A percentile compares a stretch with the other conserved stretches of the same genome.
phyloP scores from a whole-genome alignment of 1,284 basidiomycete species.

The Rhodotorula sp. region DNA sequence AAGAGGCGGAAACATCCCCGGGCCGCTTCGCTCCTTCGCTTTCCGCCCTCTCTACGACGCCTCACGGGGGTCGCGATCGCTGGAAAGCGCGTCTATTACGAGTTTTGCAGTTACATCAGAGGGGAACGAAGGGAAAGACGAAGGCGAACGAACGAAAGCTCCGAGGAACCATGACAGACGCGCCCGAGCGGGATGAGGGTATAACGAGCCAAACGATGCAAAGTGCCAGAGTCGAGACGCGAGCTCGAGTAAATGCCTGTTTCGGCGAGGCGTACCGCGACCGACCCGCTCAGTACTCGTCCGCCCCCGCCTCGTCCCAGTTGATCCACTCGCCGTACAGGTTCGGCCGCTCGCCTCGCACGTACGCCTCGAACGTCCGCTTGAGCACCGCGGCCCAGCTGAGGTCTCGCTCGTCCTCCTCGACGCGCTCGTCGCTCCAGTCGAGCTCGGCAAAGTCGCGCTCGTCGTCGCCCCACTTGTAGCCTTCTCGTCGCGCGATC shows the following conservation, averaged over 20 bases:
- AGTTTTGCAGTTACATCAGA: too few relatives aligned
- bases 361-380: slow-evolving; percentile 82
- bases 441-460: slow-evolving; percentile 39
- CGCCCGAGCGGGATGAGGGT: too few relatives aligned
- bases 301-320: slow-evolving; percentile 30
- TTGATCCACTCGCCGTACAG: slow-evolving; percentile 58
- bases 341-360: slow-evolving; percentile 81
- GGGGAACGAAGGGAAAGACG: too few relatives aligned
- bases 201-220: background rate
- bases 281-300: background rate
- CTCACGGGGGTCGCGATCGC: too few relatives aligned
- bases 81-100: too few relatives aligned
- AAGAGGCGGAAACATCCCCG: background rate
- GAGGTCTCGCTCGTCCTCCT: slow-evolving; percentile 63
- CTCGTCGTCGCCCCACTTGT: slow-evolving; percentile 39
- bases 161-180: too few relatives aligned
- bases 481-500: slow-evolving; percentile 4
- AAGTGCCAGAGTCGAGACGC: background rate
- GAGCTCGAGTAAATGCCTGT: background rate
- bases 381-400: slow-evolving; percentile 88
- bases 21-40: too few relatives aligned
- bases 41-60: too few relatives aligned
- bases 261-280: background rate
- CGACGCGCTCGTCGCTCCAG: slow-evolving; percentile 32
- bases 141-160: too few relatives aligned